Conservation (phyloP, 305 asterid genomes). For the Fraxinus greggii region DNA sequence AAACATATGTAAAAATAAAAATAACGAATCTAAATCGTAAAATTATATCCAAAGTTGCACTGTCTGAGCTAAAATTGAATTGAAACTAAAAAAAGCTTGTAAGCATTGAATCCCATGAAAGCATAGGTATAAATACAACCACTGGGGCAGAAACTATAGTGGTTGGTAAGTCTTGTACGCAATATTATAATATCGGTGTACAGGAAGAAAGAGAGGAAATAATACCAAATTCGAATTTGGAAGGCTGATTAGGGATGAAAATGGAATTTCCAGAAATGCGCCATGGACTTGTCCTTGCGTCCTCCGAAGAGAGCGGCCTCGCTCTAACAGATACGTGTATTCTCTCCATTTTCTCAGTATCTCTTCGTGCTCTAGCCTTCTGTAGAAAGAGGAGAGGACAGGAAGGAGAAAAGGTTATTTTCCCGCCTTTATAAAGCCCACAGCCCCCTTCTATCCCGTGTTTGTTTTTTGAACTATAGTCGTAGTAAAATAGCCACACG, state of each 20-base stretch:
- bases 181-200: not conserved
- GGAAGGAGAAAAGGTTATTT: constrained; percentile 14
- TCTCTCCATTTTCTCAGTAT: constrained; percentile 56
- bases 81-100: not conserved
- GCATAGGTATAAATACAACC: not conserved
- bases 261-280: constrained; percentile 63
- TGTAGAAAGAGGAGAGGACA: not conserved
- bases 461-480: no score
- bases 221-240: constrained; percentile 79
- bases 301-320: constrained; percentile 71
- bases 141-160: not conserved
- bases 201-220: not conserved
- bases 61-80: not conserved
- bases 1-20: not conserved
- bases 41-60: not conserved
- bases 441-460: not conserved
- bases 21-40: not conserved
- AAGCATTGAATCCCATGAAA: no score
- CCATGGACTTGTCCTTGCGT: constrained; percentile 84
- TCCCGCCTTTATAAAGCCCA: constrained; percentile 26
- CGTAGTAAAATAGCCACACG: no score
- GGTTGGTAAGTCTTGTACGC: not conserved
- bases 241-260: constrained; percentile 53
- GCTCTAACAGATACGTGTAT: constrained; percentile 83
- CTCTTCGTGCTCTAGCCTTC: not conserved